phyloP scores from a whole-genome alignment of 345 rosid species.

The Syzygium grande region DNA sequence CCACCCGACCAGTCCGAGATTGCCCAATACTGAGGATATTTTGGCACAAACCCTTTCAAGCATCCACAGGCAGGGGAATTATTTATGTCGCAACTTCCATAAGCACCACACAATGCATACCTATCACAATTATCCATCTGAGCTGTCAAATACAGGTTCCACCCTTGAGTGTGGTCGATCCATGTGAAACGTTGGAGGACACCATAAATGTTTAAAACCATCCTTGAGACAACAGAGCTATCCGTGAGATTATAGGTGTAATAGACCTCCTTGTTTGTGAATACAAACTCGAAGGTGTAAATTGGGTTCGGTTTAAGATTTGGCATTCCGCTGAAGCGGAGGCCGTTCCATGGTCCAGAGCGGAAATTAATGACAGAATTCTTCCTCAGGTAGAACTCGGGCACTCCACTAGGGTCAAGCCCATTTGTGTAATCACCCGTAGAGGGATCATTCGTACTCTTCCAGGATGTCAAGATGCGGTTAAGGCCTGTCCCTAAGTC shows the following conservation, averaged over 20 bases:
- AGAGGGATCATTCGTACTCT: constrained; percentile 23
- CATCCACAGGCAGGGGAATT: constrained; percentile 37
- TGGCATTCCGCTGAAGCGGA: constrained; percentile 39
- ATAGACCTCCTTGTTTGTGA: constrained; percentile 13
- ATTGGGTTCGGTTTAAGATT: constrained; percentile 23
- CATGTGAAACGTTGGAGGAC: constrained; percentile 12
- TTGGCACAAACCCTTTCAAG: constrained; percentile 32
- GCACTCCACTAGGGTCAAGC: constrained; percentile 24
- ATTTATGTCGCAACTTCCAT: constrained; percentile 25
- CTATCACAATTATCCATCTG: constrained; percentile 37
- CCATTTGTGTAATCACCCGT: constrained; percentile 18
- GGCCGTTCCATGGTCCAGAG: constrained; percentile 48
- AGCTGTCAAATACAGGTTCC: constrained; percentile 23
- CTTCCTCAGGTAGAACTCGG: constrained; percentile 20
- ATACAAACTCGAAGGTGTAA: constrained; percentile 19
- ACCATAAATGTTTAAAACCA: constrained; percentile 14
- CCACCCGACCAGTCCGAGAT: constrained; percentile 37
- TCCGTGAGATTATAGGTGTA: constrained; percentile 17
- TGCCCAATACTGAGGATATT: constrained; percentile 26
- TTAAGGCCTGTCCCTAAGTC: constrained; percentile 16
- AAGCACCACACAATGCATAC: constrained; percentile 27
- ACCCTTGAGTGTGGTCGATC: constrained; percentile 7
- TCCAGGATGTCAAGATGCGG: constrained; percentile 27
- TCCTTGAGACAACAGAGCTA: constrained; percentile 13
- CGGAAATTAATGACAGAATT: constrained; percentile 4